Conservation (phyloP, 495 filamentous ascomycete species). For the Penicillium tannophilum region DNA sequence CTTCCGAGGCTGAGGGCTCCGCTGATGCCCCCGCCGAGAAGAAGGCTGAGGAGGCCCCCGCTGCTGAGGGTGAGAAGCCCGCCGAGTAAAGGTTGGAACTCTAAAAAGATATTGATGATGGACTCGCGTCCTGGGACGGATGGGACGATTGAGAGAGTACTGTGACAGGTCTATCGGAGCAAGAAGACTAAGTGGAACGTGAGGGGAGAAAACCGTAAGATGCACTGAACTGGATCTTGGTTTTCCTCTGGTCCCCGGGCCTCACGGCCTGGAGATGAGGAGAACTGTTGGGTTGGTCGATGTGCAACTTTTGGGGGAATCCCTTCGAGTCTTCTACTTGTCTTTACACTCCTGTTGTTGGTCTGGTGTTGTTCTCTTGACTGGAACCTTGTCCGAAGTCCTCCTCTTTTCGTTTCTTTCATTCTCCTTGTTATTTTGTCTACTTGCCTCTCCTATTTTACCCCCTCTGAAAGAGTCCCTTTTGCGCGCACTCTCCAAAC, state of each 20-base stretch:
- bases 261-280: slow-evolving; percentile 17
- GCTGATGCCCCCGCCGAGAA: slow-evolving; percentile 59
- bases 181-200: slow-evolving; percentile 15
- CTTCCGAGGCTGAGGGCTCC: slow-evolving; percentile 88
- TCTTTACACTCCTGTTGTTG: slow-evolving; percentile 12
- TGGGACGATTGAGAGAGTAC: slow-evolving; percentile 26
- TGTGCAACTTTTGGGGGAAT: slow-evolving; percentile 10
- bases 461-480: slow-evolving; percentile 33
- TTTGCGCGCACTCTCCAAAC: slow-evolving; percentile 37
- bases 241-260: slow-evolving; percentile 11
- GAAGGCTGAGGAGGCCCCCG: slow-evolving; percentile 58
- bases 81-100: slow-evolving; percentile 52
- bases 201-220: slow-evolving; percentile 12
- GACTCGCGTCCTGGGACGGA: slow-evolving; percentile 41
- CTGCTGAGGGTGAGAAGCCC: slow-evolving; percentile 62
- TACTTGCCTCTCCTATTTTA: slow-evolving; percentile 35
- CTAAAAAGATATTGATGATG: slow-evolving; percentile 38
- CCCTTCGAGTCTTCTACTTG: slow-evolving; percentile 18
- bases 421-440: slow-evolving; percentile 36
- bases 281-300: slow-evolving; percentile 4
- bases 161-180: slow-evolving; percentile 22
- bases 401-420: slow-evolving; percentile 27
- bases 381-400: slow-evolving; percentile 14
- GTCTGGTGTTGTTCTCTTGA: slow-evolving; percentile 15
- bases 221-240: slow-evolving; percentile 15